phyloP scores from a whole-genome alignment of 768 basidiomycete species.

The Pulveroboletus sp. region DNA sequence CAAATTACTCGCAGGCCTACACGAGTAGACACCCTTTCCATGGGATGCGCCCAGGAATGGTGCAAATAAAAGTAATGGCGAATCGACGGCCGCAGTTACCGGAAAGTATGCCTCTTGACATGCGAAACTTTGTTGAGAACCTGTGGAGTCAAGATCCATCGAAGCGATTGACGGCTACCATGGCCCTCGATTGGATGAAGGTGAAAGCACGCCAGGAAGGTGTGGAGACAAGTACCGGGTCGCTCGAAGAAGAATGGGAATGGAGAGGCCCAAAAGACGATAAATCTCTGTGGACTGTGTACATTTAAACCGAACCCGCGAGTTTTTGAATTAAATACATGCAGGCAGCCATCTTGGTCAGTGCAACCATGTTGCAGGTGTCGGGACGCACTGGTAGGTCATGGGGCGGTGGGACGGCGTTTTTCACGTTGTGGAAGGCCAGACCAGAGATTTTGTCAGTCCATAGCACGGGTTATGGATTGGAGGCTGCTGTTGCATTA shows the following conservation, averaged over 20 bases:
- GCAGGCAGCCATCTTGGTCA: too few relatives aligned
- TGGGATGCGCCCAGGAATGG: fast-evolving
- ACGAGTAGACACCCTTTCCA: constrained; percentile 12
- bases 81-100: constrained; percentile 15
- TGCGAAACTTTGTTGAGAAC: constrained; percentile 31
- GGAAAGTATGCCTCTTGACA: constrained; percentile 12
- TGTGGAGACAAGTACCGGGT: constrained; percentile 1
- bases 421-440: too few relatives aligned
- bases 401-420: too few relatives aligned
- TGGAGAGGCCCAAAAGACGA: constrained; percentile 4
- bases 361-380: too few relatives aligned
- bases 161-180: constrained; percentile 23
- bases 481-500: too few relatives aligned
- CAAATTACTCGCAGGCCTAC: constrained; percentile 12
- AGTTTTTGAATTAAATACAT: too few relatives aligned
- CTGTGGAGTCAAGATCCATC: constrained; percentile 22
- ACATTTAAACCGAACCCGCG: too few relatives aligned
- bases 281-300: constrained; percentile 13
- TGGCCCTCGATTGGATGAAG: constrained; percentile 25
- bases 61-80: not conserved
- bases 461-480: too few relatives aligned
- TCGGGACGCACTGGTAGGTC: too few relatives aligned
- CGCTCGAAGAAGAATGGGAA: constrained; percentile 20
- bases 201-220: constrained; percentile 9
- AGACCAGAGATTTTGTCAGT: too few relatives aligned